Evolutionary conservation across 2,329 filamentous ascomycete genomes (phyloP).

Genomic region (Mariannaea elegans): DNA sequence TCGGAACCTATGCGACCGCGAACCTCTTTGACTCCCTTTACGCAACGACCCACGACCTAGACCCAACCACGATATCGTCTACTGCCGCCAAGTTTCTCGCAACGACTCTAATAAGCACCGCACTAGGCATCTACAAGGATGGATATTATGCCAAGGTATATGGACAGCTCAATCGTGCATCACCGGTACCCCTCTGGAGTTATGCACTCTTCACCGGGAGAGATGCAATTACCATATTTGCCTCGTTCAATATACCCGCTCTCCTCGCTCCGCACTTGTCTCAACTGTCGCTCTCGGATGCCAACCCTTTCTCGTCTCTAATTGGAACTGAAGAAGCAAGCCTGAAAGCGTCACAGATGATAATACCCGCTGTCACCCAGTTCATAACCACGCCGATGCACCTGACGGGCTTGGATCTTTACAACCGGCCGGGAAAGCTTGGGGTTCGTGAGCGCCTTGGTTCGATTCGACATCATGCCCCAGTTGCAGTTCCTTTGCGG

Average conservation of each 20-base stretch:
- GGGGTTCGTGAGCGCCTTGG: constrained; percentile 30
- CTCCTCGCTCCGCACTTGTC: constrained; percentile 36
- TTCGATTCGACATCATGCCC: constrained; percentile 20
- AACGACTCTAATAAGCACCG: constrained; percentile 34
- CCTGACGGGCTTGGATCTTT: constrained; percentile 34
- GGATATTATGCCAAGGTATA: constrained; percentile 31
- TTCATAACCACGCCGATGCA: constrained; percentile 38
- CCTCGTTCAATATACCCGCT: constrained; percentile 38
- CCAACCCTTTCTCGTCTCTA: constrained; percentile 28
- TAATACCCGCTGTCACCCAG: constrained; percentile 36
- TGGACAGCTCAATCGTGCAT: constrained; percentile 16
- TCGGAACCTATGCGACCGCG: constrained; percentile 39
- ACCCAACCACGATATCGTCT: constrained; percentile 29
- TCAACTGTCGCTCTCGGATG: constrained; percentile 28
- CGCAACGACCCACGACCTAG: constrained; percentile 29
- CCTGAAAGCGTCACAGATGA: constrained; percentile 34
- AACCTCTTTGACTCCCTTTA: constrained; percentile 39
- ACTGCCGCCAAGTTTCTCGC: constrained; percentile 36
- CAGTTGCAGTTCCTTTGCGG: constrained; percentile 34
- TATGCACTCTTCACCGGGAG: constrained; percentile 34
- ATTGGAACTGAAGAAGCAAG: constrained; percentile 35
- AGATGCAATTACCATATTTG: constrained; percentile 37
- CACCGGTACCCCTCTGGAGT: constrained; percentile 31
- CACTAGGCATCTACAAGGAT: constrained; percentile 36
- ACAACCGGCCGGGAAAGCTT: constrained; percentile 26